Base-by-base conservation (phyloP, 306 rosid species). In the Gleditsia sinensis region DNA sequence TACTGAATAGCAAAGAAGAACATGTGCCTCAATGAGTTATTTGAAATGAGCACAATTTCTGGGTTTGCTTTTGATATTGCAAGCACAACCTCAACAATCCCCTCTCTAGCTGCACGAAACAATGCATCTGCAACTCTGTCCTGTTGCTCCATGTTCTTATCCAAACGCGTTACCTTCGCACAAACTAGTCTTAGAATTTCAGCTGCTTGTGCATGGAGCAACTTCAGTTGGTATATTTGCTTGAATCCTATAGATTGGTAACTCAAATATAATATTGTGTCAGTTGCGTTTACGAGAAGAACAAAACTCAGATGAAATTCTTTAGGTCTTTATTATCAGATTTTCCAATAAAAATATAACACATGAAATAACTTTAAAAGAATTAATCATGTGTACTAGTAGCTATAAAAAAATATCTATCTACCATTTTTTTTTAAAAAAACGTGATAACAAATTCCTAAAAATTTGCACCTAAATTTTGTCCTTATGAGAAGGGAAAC, bases 161-260 rank as follows among this genome's bases (percentile, higher is more conserved):
- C 19, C n/a, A 3, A 54, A 5, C 25, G 0, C 20, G 8, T 3
- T 8, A 55, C 2, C 21, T 2, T 59, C 0, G 63, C 2, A 6
- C 84, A 45, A 21, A 56, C 61, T 10, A 1, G 11, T 1, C 1
- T 2, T 10, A 80, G 20, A 42, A 80, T 25, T 11, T 80, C 3
- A 9, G 0, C 6, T 6, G 68, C 27, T 13, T n/a, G 57, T 2
- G 0, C 2, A 14, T 75, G 80, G 0, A 27, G 5, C 39, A 53
- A 14, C 55, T 69, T 75, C 51, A 6, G 10, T 6, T 80, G 21
- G 5, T 9, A 20, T 21, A 80, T 42, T 3, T 3, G 5, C 25
- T 34, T 66, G 8, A 45, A 43, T 20, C 83, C 76, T 79, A 9
- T n/a, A 2, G 0, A 8, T 25, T 12, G 9, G 13, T 13, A 3